Conservation (phyloP, 176 grass and related monocot genomes). For the Raddia guianensis region DNA sequence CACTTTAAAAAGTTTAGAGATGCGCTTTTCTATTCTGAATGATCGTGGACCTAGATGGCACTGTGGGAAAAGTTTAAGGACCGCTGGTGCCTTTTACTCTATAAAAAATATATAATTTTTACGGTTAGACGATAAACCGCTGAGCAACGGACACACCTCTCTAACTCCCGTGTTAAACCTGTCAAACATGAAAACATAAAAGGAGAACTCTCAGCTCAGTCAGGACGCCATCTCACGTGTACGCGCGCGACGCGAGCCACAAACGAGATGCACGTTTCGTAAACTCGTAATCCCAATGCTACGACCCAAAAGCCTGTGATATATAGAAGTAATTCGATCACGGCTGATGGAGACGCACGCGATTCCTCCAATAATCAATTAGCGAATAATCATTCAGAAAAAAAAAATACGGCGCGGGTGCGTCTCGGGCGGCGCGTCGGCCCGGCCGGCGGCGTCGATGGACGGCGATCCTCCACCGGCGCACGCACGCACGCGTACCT, state of each 20-base stretch:
- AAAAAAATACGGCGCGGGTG: not conserved
- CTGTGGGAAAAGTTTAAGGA: too few species aligned
- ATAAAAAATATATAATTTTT: too few species aligned
- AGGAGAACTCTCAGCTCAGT: too few species aligned
- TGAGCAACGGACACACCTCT: too few species aligned
- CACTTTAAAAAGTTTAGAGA: too few species aligned
- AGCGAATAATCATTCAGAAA: not conserved
- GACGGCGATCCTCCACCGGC: constrained; percentile 1
- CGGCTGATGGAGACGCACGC: too few species aligned
- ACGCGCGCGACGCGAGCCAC: not conserved
- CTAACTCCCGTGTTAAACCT: too few species aligned
- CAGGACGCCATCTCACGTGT: not conserved
- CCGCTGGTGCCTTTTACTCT: too few species aligned
- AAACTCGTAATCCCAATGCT: not conserved
- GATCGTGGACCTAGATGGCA: too few species aligned
- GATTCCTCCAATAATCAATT: constrained; percentile 8
- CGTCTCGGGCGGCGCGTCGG: not conserved
- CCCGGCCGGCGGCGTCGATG: not conserved
- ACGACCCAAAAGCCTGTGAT: not conserved
- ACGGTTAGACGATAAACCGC: too few species aligned
- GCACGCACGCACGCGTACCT: not conserved
- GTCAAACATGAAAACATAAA: too few species aligned
- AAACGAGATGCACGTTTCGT: not conserved
- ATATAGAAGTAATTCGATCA: not conserved
- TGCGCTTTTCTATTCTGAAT: too few species aligned